phyloP scores from a whole-genome alignment of 345 rosid genomes.

The Nephelium lappaceum region DNA sequence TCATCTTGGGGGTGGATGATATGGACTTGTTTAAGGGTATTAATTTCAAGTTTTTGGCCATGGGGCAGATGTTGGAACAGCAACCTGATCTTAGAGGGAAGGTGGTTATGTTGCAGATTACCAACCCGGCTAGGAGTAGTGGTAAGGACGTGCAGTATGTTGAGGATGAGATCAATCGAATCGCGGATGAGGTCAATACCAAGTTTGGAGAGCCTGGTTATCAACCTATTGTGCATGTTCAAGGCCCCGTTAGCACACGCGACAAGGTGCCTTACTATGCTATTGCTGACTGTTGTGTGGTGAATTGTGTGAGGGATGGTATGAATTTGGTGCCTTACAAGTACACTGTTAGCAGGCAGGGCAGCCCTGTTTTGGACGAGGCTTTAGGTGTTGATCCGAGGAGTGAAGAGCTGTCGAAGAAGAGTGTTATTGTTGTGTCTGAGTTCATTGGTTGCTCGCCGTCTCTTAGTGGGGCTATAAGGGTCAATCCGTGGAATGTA shows the following conservation, averaged over 20 bases:
- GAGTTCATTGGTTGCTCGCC: conserved; percentile 94
- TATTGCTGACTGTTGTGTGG: conserved; percentile 74
- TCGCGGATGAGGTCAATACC: conserved; percentile 50
- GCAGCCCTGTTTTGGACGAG: conserved; percentile 58
- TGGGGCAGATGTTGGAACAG: conserved; percentile 63
- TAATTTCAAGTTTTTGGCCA: conserved; percentile 66
- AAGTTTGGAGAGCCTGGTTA: conserved; percentile 61
- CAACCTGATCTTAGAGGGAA: conserved; percentile 46
- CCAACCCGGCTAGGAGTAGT: conserved; percentile 77
- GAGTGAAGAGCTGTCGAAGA: conserved; percentile 29
- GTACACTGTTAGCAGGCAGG: conserved; percentile 75
- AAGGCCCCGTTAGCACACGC: conserved; percentile 53
- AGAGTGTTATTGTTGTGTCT: conserved; percentile 74
- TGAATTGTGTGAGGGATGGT: conserved; percentile 83
- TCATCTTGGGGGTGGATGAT: conserved; percentile 83
- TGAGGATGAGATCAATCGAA: conserved; percentile 39
- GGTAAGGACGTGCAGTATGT: conserved; percentile 79
- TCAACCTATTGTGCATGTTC: conserved; percentile 59
- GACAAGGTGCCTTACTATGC: conserved; percentile 75
- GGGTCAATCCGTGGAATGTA: conserved; percentile 86
- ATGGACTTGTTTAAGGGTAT: conserved; percentile 82
- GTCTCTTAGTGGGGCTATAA: conserved; percentile 82
- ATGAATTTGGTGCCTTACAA: conserved; percentile 87
- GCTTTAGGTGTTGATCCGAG: conserved; percentile 52
- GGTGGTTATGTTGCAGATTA: conserved; percentile 72